These are phyloP conservation scores for Debaryomyces udenii DNA, from an alignment of 1,139 yeast genomes.

Conservation along the genomic window DNA sequence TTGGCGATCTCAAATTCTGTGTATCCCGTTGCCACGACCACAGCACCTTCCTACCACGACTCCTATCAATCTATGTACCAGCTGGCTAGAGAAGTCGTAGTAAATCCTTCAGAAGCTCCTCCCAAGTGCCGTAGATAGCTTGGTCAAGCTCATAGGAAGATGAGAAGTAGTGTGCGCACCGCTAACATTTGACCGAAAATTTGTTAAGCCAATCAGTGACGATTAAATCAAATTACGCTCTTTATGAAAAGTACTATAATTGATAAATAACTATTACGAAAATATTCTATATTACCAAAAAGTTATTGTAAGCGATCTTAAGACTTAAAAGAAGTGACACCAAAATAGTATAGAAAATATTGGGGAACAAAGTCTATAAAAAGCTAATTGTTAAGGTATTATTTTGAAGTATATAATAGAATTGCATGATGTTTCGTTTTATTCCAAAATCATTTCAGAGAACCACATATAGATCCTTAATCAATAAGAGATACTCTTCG, in stretches of 20 bases:
- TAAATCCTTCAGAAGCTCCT: not conserved
- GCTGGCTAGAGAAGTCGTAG: conserved; percentile 17
- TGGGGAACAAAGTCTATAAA: not conserved
- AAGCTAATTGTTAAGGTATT: not conserved
- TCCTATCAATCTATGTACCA: conserved; percentile 21
- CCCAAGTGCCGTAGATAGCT: conserved; percentile 1
- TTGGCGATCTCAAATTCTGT: conserved; percentile 6
- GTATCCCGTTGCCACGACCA: conserved; percentile 21
- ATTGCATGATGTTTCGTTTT: conserved; percentile 18
- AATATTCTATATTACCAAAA: too few relatives aligned
- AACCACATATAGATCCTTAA: conserved; percentile 8
- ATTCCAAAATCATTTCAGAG: conserved; percentile 13
- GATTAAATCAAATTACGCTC: conserved; percentile 9
- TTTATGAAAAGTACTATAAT: conserved; percentile 3
- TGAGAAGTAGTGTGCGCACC: conserved; percentile 7
- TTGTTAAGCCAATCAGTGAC: conserved; percentile 9
- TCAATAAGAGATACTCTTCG: conserved; percentile 35
- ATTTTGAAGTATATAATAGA: not conserved
- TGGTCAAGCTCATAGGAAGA: not conserved
- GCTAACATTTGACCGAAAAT: not conserved
- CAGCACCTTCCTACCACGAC: conserved; percentile 18
- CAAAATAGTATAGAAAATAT: not conserved
- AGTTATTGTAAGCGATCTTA: too few relatives aligned
- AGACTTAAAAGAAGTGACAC: not conserved
- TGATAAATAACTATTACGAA: not conserved